Evolutionary conservation across 306 rosid genomes (phyloP), one percentile per base, ranked within the genome.

Genomic region (Ochetophila trinervis): DNA sequence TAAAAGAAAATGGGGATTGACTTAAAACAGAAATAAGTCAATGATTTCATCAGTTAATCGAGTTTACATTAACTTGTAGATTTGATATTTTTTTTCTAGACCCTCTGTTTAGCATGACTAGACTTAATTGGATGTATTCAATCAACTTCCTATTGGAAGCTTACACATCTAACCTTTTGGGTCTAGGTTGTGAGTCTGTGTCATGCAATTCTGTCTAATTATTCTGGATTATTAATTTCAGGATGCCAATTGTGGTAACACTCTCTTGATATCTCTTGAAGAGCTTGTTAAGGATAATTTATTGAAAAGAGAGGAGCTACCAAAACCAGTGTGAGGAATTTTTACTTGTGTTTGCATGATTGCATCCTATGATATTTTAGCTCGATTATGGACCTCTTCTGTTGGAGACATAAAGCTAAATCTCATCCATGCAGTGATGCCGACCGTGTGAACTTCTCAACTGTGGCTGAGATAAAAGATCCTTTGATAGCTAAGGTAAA

Each of bases 201-300:
- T 63, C 15, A 5, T 67, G 17, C 12, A 37, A 58, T 44, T 23
- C 16, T 42, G n/a, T 3, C 19, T 53, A 53, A 63, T 22, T 8
- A 0, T 17, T 27, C 65, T 75, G 65, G 36, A 21, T 54, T 11
- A 66, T 66, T 71, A 20, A 23, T 72, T 77, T 21, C 75, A 93
- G 98, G 98, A 93, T 72, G 98, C 97, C 35, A 89, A 86, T 79
- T 89, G 98, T 83, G 98, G 98, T 6, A 93, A 93, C 80, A 89
- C 95, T 4, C 88, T 93, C 67, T 76, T 93, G 83, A 87, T 93
- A 78, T 93, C 97, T 65, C 94, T 93, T 19, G 83, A 86, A 56
- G 91, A 85, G 69, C 98, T 93, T 71, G 95, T 87, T 22, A 81
- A 89, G 63, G 97, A 93, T 74, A 94, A 94, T n/a, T 85, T 93